phyloP scores from a whole-genome alignment of 345 rosid genomes.

The Hibiscus trionum region DNA sequence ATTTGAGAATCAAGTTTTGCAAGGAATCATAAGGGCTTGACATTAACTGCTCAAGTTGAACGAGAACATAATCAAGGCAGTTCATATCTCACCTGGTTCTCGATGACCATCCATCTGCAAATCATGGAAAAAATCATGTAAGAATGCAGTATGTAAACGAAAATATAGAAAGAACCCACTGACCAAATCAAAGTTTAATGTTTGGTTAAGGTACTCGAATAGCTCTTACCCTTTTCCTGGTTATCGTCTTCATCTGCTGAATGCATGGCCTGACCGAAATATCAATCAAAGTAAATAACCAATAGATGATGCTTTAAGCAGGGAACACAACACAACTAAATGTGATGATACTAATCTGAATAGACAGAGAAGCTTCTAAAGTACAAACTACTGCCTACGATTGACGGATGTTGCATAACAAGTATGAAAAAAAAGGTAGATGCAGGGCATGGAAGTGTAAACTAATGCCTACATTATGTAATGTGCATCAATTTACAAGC shows the following conservation, averaged over 20 bases:
- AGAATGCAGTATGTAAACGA: constrained; percentile 3
- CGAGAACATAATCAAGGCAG: neutral
- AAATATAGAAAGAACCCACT: neutral
- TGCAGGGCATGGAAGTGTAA: neutral
- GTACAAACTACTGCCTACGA: neutral
- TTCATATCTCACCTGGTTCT: constrained; percentile 39
- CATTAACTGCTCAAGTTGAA: neutral
- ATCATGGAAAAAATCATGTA: constrained; percentile 9
- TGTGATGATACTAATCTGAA: neutral
- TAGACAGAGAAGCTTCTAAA: neutral
- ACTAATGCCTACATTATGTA: neutral
- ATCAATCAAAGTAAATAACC: neutral
- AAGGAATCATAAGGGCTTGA: neutral
- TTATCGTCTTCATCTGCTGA: constrained; percentile 21
- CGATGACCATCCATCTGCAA: constrained; percentile 59
- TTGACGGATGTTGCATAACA: neutral
- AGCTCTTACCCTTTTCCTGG: constrained; percentile 29
- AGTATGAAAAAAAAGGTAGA: neutral
- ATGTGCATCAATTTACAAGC: neutral
- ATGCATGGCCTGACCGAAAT: constrained; percentile 26
- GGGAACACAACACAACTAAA: neutral
- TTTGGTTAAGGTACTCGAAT: neutral
- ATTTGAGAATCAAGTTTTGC: constrained; percentile 3
- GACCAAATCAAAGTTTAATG: neutral
- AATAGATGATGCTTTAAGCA: neutral